Evolutionary conservation across 306 rosid species (phyloP).

Genomic region (Ormosia emarginata): DNA sequence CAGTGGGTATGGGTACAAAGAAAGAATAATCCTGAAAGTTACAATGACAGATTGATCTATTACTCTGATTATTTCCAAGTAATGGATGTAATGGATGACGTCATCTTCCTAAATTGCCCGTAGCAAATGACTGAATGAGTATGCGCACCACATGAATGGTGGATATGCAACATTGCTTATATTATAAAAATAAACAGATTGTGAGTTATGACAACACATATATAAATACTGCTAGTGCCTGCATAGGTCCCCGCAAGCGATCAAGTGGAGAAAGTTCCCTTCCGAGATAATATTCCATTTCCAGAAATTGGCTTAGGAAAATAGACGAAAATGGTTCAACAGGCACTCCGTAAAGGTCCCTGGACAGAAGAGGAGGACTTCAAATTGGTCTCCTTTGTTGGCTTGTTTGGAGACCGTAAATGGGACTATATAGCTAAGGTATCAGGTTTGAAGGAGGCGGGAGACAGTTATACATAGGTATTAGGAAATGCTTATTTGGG

Average conservation of each 20-base stretch:
- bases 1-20: background rate
- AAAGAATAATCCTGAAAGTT: conserved; percentile 31
- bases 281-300: background rate
- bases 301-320: background rate
- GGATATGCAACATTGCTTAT: conserved; percentile 35
- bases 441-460: conserved; percentile 99
- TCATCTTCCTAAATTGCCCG: conserved; percentile 37
- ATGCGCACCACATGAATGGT: conserved; percentile 54
- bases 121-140: conserved; percentile 26
- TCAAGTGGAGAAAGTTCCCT: conserved; percentile 11
- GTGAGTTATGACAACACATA: background rate
- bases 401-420: conserved; percentile 88
- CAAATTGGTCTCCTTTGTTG: conserved; percentile 71
- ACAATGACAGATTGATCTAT: conserved; percentile 42
- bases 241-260: conserved; percentile 25
- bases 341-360: conserved; percentile 75
- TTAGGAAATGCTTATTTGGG: conserved; percentile 40
- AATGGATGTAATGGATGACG: conserved; percentile 44
- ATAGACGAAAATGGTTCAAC: conserved; percentile 36
- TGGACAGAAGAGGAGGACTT: conserved; percentile 97
- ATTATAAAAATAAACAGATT: conserved; percentile 19
- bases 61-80: conserved; percentile 36
- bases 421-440: conserved; percentile 97
- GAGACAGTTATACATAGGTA: conserved; percentile 64
- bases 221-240: conserved; percentile 44